Conservation (phyloP, 2,329 filamentous ascomycete species). For the Microsporum ferrugineum region DNA sequence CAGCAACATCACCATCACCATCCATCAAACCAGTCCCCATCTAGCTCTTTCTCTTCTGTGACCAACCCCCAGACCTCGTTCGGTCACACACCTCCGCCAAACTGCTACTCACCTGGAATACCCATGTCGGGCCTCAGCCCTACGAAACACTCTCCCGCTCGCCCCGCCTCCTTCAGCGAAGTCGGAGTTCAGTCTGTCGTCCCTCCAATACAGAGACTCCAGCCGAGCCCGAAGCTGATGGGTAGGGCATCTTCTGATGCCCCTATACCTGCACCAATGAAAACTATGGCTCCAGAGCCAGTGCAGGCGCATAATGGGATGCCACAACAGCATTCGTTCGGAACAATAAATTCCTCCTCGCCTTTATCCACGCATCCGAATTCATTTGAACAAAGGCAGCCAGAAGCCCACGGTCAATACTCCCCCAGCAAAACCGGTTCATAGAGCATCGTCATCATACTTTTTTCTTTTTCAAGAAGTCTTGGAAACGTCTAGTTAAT, state of each 20-base stretch:
- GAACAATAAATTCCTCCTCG: background rate
- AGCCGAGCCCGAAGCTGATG: slow-evolving; percentile 36
- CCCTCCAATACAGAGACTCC: slow-evolving; percentile 31
- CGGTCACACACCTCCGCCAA: slow-evolving; percentile 19
- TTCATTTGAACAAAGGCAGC: background rate
- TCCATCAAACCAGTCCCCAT: slow-evolving; percentile 15
- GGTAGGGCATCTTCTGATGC: slow-evolving; percentile 34
- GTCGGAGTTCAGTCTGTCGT: slow-evolving; percentile 23
- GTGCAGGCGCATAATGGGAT: background rate
- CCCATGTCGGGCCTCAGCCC: slow-evolving; percentile 37
- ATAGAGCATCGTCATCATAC: background rate
- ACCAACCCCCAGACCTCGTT: slow-evolving; percentile 17
- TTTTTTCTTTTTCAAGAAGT: background rate
- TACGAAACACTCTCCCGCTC: slow-evolving; percentile 33
- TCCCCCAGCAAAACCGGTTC: background rate
- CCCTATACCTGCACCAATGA: slow-evolving; percentile 32
- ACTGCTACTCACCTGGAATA: slow-evolving; percentile 27
- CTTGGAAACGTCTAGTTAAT: background rate
- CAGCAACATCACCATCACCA: background rate
- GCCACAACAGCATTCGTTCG: background rate
- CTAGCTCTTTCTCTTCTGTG: slow-evolving; percentile 2
- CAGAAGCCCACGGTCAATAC: background rate
- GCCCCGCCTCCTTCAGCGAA: slow-evolving; percentile 12
- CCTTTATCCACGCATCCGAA: background rate
- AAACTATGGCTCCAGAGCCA: slow-evolving; percentile 31